A percentile compares a stretch with the other conserved stretches of the same genome.
Evolutionary conservation across 345 rosid genomes (phyloP).

Genomic region (Reutealis trisperma): DNA sequence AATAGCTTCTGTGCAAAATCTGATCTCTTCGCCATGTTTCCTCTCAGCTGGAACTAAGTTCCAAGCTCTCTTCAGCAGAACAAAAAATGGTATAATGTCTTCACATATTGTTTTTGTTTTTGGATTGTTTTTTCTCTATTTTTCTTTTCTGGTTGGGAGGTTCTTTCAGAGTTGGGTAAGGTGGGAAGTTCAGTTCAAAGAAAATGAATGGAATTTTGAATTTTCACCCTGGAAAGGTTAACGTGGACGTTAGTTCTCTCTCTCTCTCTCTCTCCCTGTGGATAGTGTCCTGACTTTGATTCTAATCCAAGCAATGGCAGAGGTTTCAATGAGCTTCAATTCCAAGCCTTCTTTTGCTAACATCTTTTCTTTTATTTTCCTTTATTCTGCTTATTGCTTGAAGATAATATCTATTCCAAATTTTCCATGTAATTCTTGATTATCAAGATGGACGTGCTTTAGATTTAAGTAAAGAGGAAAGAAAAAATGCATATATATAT

Average conservation of each 20-base stretch:
- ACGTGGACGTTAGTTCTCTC: slow-evolving; percentile 62
- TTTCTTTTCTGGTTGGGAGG: slow-evolving; percentile 52
- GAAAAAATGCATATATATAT: neutral
- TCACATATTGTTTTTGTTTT: slow-evolving; percentile 19
- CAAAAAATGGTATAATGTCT: slow-evolving; percentile 11
- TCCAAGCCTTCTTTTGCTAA: slow-evolving; percentile 41
- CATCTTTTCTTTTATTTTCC: neutral
- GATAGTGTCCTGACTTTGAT: slow-evolving; percentile 52
- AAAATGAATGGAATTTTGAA: slow-evolving; percentile 29
- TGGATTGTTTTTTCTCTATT: neutral
- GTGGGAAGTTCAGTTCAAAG: slow-evolving; percentile 48
- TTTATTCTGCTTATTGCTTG: neutral
- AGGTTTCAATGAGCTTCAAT: slow-evolving; percentile 42
- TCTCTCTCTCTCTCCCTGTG: slow-evolving; percentile 16
- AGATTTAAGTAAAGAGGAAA: neutral
- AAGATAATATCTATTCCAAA: neutral
- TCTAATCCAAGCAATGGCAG: slow-evolving; percentile 71
- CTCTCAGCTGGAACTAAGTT: slow-evolving; percentile 27
- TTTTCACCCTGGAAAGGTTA: slow-evolving; percentile 42
- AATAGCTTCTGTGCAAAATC: slow-evolving; percentile 93
- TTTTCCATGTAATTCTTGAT: slow-evolving; percentile 7
- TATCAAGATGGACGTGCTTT: neutral
- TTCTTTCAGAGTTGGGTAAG: slow-evolving; percentile 80
- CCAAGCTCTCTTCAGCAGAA: slow-evolving; percentile 14
- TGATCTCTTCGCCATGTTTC: slow-evolving; percentile 70